A percentile compares a stretch with the other conserved stretches of the same genome.
Evolutionary conservation across 192 early-diverging fungal species (phyloP).

Genomic region (Coemansia sp.): DNA sequence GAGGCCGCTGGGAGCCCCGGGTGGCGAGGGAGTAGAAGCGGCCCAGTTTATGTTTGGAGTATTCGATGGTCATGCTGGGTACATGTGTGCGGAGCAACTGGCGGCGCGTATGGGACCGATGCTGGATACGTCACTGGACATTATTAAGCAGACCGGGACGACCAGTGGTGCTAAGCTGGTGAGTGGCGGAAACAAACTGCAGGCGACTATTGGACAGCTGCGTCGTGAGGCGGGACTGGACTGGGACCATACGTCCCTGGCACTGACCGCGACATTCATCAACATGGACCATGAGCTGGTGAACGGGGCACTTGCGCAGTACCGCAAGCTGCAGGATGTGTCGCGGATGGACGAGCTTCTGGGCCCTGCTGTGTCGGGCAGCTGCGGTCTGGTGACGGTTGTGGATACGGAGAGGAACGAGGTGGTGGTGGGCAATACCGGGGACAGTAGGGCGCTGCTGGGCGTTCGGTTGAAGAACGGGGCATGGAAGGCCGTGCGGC

Average conservation of each 20-base stretch:
- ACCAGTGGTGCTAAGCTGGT: no score
- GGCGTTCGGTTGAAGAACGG: constrained; percentile 48
- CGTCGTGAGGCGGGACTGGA: constrained; percentile 22
- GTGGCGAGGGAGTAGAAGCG: background rate
- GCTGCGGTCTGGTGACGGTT: constrained; percentile 41
- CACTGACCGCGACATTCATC: constrained; percentile 30
- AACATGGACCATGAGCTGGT: constrained; percentile 30
- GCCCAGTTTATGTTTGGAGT: constrained; percentile 39
- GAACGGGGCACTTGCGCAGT: constrained; percentile 23
- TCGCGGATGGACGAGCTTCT: constrained; percentile 28
- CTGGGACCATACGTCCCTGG: constrained; percentile 37
- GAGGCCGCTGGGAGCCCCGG: constrained; percentile 19
- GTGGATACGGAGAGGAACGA: constrained; percentile 29
- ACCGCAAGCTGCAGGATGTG: constrained; percentile 21
- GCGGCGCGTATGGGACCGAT: constrained; percentile 41
- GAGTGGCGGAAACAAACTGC: background rate
- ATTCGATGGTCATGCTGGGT: constrained; percentile 43
- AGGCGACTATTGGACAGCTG: constrained; percentile 21
- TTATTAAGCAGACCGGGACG: background rate
- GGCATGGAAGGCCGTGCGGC: constrained; percentile 55
- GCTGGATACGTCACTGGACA: constrained; percentile 27
- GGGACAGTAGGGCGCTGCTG: constrained; percentile 46
- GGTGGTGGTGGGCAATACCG: constrained; percentile 42
- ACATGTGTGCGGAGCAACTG: constrained; percentile 41
- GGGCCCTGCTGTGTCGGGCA: constrained; percentile 42